Percentiles rank a stretch among this genome's conserved stretches.
These are phyloP conservation scores for Sporobolomyces pararoseus DNA, from an alignment of 768 basidiomycete genomes.

Conservation along the genomic window DNA sequence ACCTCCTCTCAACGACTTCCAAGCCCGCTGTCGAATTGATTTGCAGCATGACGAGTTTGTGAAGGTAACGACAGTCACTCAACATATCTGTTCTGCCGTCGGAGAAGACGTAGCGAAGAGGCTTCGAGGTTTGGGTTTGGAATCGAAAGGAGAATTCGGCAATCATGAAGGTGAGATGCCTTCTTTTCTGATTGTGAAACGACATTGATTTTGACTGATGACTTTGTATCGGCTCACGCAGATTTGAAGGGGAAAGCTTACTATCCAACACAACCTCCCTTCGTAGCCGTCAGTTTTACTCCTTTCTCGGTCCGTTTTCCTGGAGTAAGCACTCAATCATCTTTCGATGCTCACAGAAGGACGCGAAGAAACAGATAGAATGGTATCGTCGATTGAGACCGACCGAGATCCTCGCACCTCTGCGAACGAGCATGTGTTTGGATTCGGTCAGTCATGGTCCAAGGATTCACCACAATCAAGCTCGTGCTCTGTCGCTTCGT, in stretches of 20 bases:
- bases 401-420: not conserved
- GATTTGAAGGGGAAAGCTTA: not conserved
- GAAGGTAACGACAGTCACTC: not conserved
- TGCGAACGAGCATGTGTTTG: not conserved
- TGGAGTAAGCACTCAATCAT: not conserved
- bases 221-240: not conserved
- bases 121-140: not conserved
- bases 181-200: not conserved
- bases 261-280: not conserved
- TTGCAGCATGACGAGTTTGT: not conserved
- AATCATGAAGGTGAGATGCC: not conserved
- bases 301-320: not conserved
- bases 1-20: not conserved
- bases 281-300: not conserved
- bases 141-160: not conserved
- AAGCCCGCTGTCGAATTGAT: not conserved
- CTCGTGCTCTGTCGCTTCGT: not conserved
- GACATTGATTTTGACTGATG: not conserved
- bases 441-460: constrained; percentile 12
- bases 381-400: not conserved
- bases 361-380: not conserved
- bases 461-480: not conserved
- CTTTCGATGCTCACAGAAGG: too few species aligned
- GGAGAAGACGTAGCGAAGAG: not conserved
- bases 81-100: constrained; percentile 4